These are phyloP conservation scores for Aspergillus brasiliensis DNA, from an alignment of 2,329 filamentous ascomycete species.

Conservation along the genomic window DNA sequence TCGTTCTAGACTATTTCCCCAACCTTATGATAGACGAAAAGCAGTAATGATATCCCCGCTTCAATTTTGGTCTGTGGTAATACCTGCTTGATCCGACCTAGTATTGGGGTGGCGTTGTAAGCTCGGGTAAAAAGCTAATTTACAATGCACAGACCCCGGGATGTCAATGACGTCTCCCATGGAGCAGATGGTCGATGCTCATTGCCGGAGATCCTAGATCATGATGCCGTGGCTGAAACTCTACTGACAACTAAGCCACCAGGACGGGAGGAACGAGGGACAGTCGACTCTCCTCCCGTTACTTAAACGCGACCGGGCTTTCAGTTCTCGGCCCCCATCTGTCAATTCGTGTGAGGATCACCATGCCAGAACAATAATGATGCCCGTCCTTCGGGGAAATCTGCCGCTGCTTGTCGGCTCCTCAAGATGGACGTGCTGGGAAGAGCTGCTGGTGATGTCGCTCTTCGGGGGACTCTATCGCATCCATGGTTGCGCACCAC, in stretches of 20 bases:
- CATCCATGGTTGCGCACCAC: conserved; percentile 3
- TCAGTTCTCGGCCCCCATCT: background rate
- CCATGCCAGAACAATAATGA: background rate
- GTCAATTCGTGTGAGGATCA: background rate
- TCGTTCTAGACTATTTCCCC: background rate
- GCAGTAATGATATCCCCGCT: conserved; percentile 1
- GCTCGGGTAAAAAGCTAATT: background rate
- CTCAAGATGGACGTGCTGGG: background rate
- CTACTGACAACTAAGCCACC: background rate
- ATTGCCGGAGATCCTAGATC: background rate
- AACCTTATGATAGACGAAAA: background rate
- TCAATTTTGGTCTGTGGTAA: background rate
- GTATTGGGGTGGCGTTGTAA: background rate
- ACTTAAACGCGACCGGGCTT: background rate
- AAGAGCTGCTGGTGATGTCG: background rate
- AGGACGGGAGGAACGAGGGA: background rate
- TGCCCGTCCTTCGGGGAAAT: background rate
- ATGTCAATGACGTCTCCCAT: background rate
- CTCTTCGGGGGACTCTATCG: background rate
- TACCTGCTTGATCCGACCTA: background rate
- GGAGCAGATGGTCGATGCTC: background rate
- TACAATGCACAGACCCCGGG: background rate
- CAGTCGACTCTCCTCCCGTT: background rate
- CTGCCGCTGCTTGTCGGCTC: background rate
- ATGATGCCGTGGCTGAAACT: conserved; percentile 1